Evolutionary conservation across 495 filamentous ascomycete genomes (phyloP), one percentile per base, ranked within the genome.

Genomic region (Hyphodiscus hymeniophilus): DNA sequence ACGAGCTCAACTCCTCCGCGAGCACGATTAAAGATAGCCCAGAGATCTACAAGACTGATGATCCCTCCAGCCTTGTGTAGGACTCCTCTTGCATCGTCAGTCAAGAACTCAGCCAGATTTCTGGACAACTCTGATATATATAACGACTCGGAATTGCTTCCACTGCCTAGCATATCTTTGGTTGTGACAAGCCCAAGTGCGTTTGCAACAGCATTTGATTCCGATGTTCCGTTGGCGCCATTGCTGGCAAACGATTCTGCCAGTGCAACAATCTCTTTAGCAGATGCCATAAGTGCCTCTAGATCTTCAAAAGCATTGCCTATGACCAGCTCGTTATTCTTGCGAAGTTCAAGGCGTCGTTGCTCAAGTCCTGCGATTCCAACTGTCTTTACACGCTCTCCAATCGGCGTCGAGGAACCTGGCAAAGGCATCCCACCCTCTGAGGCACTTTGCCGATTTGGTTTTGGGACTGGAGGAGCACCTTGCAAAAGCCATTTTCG

Each of bases 21-120:
- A 18, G 87, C 87, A n/a, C 92, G 84, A 58, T 99, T 99, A 70
- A 96, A 96, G 26, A 95, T 75, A 7, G 92, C 89, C 92, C 92
- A 99, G 1, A 97, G 73, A 59, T 99, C 92, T 17, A 97, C 91
- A 7, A 99, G 74, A 45, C 80, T 94, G 63, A 97, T 88, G 54
- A 97, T 94, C 0, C 92, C 92, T 8, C 92, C 94, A 58, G 94
- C 89, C 45, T 75, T 81, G 45, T 74, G 78, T 18, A 99, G 65
- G 10, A 97, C 73, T 0, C 89, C 89, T 38, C 82, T 75, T 2
- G 80, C 69, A 61, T 98, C 92, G 62, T 97, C 91, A 0, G 89
- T 94, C 6, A 97, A 69, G 59, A 94, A 96, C 65, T 98, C 92
- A 1, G 92, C 92, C 16, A 97, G 62, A 50, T 92, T 92, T 42